These are phyloP conservation scores for Penicillium expansum DNA, from an alignment of 2,329 filamentous ascomycete species.

Conservation along the genomic window DNA sequence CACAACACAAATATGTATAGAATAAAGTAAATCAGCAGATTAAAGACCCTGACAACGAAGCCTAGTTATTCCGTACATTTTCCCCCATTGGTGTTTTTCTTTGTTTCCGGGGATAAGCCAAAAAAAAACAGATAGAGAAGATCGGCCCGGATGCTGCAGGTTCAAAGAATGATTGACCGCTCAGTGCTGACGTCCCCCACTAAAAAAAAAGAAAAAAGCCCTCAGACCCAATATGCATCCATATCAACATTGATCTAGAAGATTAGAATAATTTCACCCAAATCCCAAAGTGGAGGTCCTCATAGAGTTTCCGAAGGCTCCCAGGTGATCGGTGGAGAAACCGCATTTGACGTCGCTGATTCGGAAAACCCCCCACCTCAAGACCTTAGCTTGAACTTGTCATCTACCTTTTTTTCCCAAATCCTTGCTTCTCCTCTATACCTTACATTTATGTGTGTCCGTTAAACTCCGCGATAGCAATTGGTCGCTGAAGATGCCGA, in stretches of 20 bases:
- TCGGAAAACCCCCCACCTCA: conserved; percentile 28
- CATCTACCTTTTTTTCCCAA: conserved; percentile 1
- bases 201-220: neutral
- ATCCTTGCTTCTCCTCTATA: conserved; percentile 5
- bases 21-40: neutral
- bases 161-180: conserved; percentile 12
- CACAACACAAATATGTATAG: neutral
- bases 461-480: conserved; percentile 9
- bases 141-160: conserved; percentile 6
- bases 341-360: conserved; percentile 36
- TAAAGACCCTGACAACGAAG: neutral
- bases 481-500: conserved; percentile 26
- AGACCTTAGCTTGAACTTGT: conserved; percentile 16
- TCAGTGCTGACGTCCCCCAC: conserved; percentile 6
- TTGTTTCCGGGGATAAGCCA: conserved; percentile 1
- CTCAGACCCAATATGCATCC: neutral
- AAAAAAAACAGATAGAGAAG: neutral
- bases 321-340: conserved; percentile 34
- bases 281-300: conserved; percentile 13
- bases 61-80: neutral
- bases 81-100: neutral
- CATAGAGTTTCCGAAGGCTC: conserved; percentile 28
- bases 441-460: conserved; percentile 14
- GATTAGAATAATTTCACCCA: neutral
- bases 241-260: neutral